Evolutionary conservation across 2,329 filamentous ascomycete species (phyloP).

Genomic region (Myrmaecium sp.): DNA sequence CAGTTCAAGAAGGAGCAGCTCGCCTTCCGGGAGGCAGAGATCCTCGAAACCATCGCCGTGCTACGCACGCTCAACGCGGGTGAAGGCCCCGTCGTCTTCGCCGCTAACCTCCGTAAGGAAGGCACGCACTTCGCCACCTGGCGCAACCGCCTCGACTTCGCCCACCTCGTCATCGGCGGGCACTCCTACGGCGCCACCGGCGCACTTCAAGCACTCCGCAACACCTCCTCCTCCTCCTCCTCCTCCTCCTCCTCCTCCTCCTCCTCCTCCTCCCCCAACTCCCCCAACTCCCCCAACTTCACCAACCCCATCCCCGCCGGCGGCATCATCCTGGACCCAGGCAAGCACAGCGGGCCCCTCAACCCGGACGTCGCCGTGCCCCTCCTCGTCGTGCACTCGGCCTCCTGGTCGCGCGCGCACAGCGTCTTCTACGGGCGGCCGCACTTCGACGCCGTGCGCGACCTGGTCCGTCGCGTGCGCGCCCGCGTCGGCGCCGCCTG

Average conservation of each 20-base stretch:
- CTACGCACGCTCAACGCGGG: slow-evolving; percentile 24
- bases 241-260: too few relatives aligned
- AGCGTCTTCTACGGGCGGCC: slow-evolving; percentile 44
- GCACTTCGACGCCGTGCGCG: slow-evolving; percentile 46
- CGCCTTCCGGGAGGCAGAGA: slow-evolving; percentile 27
- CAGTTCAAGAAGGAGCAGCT: slow-evolving; percentile 26
- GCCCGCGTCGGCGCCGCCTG: slow-evolving; percentile 24
- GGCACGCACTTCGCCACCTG: slow-evolving; percentile 33
- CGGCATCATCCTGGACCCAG: slow-evolving; percentile 47
- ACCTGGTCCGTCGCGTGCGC: slow-evolving; percentile 33
- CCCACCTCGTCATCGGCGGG: slow-evolving; percentile 39
- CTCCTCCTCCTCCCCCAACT: too few relatives aligned
- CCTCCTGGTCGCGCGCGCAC: slow-evolving; percentile 43
- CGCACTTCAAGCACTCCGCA: slow-evolving; percentile 43
- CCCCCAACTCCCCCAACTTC: too few relatives aligned
- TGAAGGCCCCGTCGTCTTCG: slow-evolving; percentile 15
- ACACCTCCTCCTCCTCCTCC: too few relatives aligned
- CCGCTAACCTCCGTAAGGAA: slow-evolving; percentile 31
- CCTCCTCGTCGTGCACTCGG: slow-evolving; percentile 44
- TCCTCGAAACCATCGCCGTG: slow-evolving; percentile 27
- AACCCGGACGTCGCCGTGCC: slow-evolving; percentile 43
- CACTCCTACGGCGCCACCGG: slow-evolving; percentile 52
- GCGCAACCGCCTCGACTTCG: slow-evolving; percentile 35
- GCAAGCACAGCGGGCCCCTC: slow-evolving; percentile 44
- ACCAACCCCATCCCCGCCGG: too few relatives aligned